phyloP scores from a whole-genome alignment of 306 rosid genomes.

The Casuarina glauca region DNA sequence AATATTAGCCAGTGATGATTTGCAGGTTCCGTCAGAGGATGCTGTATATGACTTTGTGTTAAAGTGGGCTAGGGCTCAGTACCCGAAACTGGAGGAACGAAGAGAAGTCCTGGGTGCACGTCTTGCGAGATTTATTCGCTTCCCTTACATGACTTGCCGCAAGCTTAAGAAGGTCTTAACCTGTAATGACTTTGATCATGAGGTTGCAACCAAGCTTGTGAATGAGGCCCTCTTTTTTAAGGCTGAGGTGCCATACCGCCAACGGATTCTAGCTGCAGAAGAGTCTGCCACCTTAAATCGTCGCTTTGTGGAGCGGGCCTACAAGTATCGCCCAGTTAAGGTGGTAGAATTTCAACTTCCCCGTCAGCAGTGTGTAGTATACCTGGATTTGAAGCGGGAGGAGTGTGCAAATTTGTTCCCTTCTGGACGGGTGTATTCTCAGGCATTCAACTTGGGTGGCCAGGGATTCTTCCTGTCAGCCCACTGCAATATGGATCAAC shows the following conservation, averaged over 20 bases:
- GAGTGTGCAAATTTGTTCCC: conserved; percentile 77
- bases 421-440: conserved; percentile 96
- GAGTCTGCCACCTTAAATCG: conserved; percentile 61
- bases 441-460: conserved; percentile 97
- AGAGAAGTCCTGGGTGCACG: conserved; percentile 68
- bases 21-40: conserved; percentile 98
- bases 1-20: conserved; percentile 80
- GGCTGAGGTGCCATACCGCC: conserved; percentile 95
- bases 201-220: conserved; percentile 80
- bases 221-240: conserved; percentile 89
- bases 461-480: conserved; percentile 98
- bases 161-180: conserved; percentile 88
- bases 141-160: conserved; percentile 88
- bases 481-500: conserved; percentile 99
- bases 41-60: conserved; percentile 88
- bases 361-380: conserved; percentile 89
- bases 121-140: conserved; percentile 81
- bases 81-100: conserved; percentile 73
- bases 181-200: conserved; percentile 86
- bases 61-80: conserved; percentile 83
- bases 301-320: conserved; percentile 87
- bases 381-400: conserved; percentile 88
- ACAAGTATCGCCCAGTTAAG: conserved; percentile 95
- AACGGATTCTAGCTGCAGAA: conserved; percentile 74
- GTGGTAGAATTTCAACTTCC: conserved; percentile 96